Evolutionary conservation across 2,329 filamentous ascomycete species (phyloP), one percentile per base, ranked within the genome.

Genomic region (Fonsecaea pugnacius): DNA sequence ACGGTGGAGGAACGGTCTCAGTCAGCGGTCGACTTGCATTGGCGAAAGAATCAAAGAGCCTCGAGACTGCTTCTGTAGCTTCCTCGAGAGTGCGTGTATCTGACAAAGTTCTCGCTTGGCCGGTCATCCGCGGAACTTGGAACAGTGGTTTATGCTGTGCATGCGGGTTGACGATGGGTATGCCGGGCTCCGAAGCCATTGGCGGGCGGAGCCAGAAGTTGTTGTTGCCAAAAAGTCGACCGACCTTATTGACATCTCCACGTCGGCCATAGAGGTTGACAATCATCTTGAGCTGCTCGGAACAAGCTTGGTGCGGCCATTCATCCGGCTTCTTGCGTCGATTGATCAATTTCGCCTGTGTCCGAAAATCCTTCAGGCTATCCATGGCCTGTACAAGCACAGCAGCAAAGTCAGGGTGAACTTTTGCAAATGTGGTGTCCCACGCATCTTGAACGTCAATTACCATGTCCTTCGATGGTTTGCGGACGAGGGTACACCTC

Each of bases 201-300:
- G 86, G 92, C 57, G 82, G 85, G 40, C 86, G 80, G 10, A 98
- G 81, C 77, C 85, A 88, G 21, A 95, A 77, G 64, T 88, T 85
- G 67, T 84, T 84, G 68, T 87, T 87, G 2, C 84, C 84, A 1
- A 97, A 82, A 63, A 86, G 85, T 58, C 79, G 84, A 1, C 91
- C 93, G 43, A 97, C 84, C 9, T 83, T 80, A 10, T 81, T 80
- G 2, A 85, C 87, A 66, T 85, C 84, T 63, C 86, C 88, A 40
- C 88, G 82, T 6, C 90, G 88, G 0, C 91, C 92, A 72, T 95
- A 97, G 7, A 98, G 74, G 70, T 91, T 91, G 30, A 96, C 80
- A 24, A 90, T 87, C 30, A 94, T 81, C 12, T 81, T 81, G 65
- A 90, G 87, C 2, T 81, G 77, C 21, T 82, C 79, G 1, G 90